A percentile compares a stretch with the other conserved stretches of the same genome.
These are phyloP conservation scores for Russula dissimulans DNA, from an alignment of 768 basidiomycete species.

Conservation along the genomic window DNA sequence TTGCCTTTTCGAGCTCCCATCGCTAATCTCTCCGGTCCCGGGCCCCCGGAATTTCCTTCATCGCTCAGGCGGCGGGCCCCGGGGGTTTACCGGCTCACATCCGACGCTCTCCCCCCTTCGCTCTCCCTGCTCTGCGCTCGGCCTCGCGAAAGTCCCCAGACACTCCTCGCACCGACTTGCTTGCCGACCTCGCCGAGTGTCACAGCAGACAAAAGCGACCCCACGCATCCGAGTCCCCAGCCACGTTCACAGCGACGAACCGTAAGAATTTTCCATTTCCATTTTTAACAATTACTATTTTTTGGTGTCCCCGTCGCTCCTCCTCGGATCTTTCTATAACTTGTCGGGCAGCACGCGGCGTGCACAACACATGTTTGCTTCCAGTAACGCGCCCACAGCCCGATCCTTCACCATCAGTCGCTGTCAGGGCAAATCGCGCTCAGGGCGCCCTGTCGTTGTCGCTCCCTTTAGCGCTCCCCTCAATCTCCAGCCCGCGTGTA, in stretches of 20 bases:
- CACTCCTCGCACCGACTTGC: slow-evolving; percentile 1
- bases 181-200: slow-evolving; percentile 10
- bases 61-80: slow-evolving; percentile 2
- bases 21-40: slow-evolving; percentile 1
- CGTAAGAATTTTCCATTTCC: not conserved
- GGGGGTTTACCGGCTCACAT: not conserved
- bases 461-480: slow-evolving; percentile 14
- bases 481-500: slow-evolving; percentile 5
- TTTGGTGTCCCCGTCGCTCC: not conserved
- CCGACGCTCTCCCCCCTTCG: not conserved
- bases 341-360: not conserved
- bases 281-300: not conserved
- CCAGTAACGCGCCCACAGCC: slow-evolving; percentile 12
- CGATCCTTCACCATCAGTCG: slow-evolving; percentile 6
- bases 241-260: not conserved
- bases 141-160: slow-evolving; percentile 1
- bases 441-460: slow-evolving; percentile 13
- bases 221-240: not conserved
- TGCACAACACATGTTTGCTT: slow-evolving; percentile 3
- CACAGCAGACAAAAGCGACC: not conserved
- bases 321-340: slow-evolving; percentile 9
- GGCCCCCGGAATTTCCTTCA: slow-evolving; percentile 7
- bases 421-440: slow-evolving; percentile 14
- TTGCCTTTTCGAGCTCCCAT: slow-evolving; percentile 11
- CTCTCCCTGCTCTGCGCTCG: not conserved